Conservation (phyloP, 352 stramenopile species). For the Globisporangium radiosum region DNA sequence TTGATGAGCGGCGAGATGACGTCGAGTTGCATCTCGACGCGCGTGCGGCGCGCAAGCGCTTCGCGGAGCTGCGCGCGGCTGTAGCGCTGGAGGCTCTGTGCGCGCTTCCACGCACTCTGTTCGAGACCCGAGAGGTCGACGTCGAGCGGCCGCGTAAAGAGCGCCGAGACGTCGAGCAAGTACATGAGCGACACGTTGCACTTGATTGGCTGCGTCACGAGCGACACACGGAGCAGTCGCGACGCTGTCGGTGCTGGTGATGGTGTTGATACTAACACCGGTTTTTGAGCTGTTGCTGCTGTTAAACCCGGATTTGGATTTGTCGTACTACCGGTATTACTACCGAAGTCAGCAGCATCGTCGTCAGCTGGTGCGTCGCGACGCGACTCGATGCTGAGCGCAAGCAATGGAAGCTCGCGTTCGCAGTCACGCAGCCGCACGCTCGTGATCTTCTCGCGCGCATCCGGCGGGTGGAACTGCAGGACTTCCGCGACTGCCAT, state of each 20-base stretch:
- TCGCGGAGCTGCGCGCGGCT: conserved; percentile 69
- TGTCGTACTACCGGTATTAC: not conserved
- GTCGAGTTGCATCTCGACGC: conserved; percentile 66
- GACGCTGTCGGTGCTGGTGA: conserved; percentile 2
- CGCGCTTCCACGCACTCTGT: conserved; percentile 63
- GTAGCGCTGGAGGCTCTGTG: conserved; percentile 70
- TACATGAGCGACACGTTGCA: conserved; percentile 75
- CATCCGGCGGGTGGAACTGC: conserved; percentile 46
- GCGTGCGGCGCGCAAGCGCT: conserved; percentile 60
- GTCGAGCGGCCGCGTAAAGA: conserved; percentile 67
- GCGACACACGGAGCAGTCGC: conserved; percentile 41
- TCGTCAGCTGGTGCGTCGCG: conserved; percentile 15
- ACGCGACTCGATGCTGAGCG: conserved; percentile 49
- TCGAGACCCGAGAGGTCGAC: conserved; percentile 73
- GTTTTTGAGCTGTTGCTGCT: too few species aligned
- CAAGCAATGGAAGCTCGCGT: conserved; percentile 56
- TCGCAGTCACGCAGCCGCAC: conserved; percentile 66
- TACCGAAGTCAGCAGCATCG: conserved; percentile 11
- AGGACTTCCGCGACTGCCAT: conserved; percentile 75
- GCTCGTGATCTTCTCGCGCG: conserved; percentile 65
- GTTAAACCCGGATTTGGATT: too few species aligned
- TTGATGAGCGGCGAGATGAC: conserved; percentile 79
- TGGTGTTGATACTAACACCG: too few species aligned
- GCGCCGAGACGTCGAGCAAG: conserved; percentile 51
- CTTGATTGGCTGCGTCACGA: conserved; percentile 79